Evolutionary conservation across 139 green algal species (phyloP).

Genomic region (Picochlorum sp.): DNA sequence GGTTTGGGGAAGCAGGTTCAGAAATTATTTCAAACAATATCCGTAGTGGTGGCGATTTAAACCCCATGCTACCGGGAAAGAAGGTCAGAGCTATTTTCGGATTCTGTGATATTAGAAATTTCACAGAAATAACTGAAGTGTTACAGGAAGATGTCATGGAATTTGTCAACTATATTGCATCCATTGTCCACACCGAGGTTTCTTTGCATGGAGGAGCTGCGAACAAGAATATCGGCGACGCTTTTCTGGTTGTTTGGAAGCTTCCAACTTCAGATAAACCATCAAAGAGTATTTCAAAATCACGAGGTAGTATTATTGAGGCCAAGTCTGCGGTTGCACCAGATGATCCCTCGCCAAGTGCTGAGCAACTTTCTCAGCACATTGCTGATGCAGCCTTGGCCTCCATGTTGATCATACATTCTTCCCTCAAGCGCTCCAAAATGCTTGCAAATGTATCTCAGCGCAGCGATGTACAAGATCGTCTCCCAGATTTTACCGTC

Average conservation of each 20-base stretch:
- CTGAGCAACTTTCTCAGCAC: not conserved
- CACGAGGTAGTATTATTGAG: slow-evolving; percentile 3
- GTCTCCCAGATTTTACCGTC: slow-evolving; percentile 59
- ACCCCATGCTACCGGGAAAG: slow-evolving; percentile 85
- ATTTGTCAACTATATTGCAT: slow-evolving; percentile 93
- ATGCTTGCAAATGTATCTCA: slow-evolving; percentile 26
- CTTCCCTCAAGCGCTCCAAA: slow-evolving; percentile 51
- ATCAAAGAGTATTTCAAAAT: not conserved
- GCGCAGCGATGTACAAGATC: slow-evolving; percentile 50
- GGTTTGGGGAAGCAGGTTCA: slow-evolving; percentile 85
- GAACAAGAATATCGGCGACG: slow-evolving; percentile 98
- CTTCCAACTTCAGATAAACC: slow-evolving; percentile 30
- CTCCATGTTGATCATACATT: slow-evolving; percentile 79
- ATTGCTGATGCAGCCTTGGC: slow-evolving; percentile 81
- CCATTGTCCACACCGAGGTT: slow-evolving; percentile 86
- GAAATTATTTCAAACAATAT: slow-evolving; percentile 95
- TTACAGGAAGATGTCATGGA: slow-evolving; percentile 93
- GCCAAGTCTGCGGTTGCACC: not conserved
- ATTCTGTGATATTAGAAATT: slow-evolving; percentile 95
- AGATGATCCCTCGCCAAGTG: not conserved
- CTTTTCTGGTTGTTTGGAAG: slow-evolving; percentile 93
- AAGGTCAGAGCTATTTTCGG: slow-evolving; percentile 84
- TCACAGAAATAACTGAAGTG: slow-evolving; percentile 86
- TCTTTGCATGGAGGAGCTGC: slow-evolving; percentile 75
- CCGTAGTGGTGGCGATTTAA: slow-evolving; percentile 73